phyloP scores from a whole-genome alignment of 495 filamentous ascomycete species.

The Ramalina intermedia region DNA sequence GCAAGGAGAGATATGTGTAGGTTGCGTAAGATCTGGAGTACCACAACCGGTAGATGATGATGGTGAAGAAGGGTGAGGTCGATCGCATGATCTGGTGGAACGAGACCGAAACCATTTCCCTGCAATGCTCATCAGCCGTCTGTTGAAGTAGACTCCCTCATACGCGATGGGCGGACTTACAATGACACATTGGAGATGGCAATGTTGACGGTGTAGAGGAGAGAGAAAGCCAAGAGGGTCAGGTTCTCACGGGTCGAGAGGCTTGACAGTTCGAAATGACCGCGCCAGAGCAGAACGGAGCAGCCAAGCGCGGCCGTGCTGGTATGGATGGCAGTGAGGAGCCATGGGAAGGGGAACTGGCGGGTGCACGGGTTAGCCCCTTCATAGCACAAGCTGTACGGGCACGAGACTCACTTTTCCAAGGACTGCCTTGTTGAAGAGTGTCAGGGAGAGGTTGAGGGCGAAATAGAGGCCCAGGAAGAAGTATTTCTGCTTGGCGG shows the following conservation, averaged over 20 bases:
- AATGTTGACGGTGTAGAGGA: slow-evolving; percentile 45
- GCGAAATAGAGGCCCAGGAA: slow-evolving; percentile 36
- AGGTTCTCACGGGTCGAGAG: slow-evolving; percentile 31
- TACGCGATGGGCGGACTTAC: slow-evolving; percentile 10
- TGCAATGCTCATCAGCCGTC: slow-evolving; percentile 6
- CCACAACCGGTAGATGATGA: slow-evolving; percentile 37
- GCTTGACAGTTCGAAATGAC: slow-evolving; percentile 31
- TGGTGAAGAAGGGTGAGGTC: slow-evolving; percentile 38
- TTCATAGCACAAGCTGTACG: neutral
- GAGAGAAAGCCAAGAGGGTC: slow-evolving; percentile 34
- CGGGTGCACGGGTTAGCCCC: neutral
- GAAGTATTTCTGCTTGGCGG: slow-evolving; percentile 26
- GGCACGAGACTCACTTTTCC: slow-evolving; percentile 26
- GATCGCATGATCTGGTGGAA: slow-evolving; percentile 48
- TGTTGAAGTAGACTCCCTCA: neutral
- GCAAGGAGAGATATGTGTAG: slow-evolving; percentile 38
- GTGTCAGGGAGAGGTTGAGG: slow-evolving; percentile 37
- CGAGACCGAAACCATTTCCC: slow-evolving; percentile 39
- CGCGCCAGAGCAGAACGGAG: slow-evolving; percentile 28
- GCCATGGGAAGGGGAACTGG: slow-evolving; percentile 33
- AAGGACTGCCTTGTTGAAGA: slow-evolving; percentile 42
- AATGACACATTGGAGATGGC: slow-evolving; percentile 33
- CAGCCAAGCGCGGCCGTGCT: slow-evolving; percentile 35
- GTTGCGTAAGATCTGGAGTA: slow-evolving; percentile 32
- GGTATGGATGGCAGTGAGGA: slow-evolving; percentile 40